Base-by-base conservation (phyloP, 1,284 basidiomycete genomes). In the Lentinus polychrous region DNA sequence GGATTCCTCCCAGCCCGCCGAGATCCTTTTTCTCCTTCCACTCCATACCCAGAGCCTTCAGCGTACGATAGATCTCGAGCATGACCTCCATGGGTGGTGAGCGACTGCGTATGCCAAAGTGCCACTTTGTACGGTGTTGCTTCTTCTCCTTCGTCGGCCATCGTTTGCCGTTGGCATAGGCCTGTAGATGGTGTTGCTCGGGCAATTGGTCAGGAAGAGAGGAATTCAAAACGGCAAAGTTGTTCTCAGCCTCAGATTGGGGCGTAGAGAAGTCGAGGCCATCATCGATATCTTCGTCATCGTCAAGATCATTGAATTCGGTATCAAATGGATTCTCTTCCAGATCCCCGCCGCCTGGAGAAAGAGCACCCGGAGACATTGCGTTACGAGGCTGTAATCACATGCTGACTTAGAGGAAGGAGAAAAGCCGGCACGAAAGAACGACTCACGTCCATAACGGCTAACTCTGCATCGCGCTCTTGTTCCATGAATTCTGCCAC, bases 1-100 rank as follows among this genome's bases (percentile, higher is more conserved):
- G 55, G 11, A 74, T 52, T 8, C 78, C 79, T 2, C 82, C 83
- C 10, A 88, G 61, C 1, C 83, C 83, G 2, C 86, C 86, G 4
- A 89, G 65, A 53, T 78, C 78, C 56, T 73, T 75, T 72, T 89
- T 90, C 71, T 87, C 83, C 64, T 87, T 86, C 94, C 95, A 99
- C 67, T 99, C 93, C 92, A 99, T 97, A 15, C 90, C 91, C n/a
- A 99, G 73, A 49, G 83, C 74, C 67, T 90, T 88, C 49, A 99
- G 70, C 46, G 94, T 96, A 53, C 91, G 76, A 70, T 99, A 99
- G 49, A 99, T 96, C 74, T 98, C 95, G 20, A 97, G 73, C 94
- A 99, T 97, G 39, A 99, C 95, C 66, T 98, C 95, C 92, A 98
- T 96, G 17, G 95, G 95, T 39, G 94, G 93, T 51, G 88, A 93